phyloP scores from a whole-genome alignment of 1,284 basidiomycete genomes.

The Apiotrichum veenhuisii region DNA sequence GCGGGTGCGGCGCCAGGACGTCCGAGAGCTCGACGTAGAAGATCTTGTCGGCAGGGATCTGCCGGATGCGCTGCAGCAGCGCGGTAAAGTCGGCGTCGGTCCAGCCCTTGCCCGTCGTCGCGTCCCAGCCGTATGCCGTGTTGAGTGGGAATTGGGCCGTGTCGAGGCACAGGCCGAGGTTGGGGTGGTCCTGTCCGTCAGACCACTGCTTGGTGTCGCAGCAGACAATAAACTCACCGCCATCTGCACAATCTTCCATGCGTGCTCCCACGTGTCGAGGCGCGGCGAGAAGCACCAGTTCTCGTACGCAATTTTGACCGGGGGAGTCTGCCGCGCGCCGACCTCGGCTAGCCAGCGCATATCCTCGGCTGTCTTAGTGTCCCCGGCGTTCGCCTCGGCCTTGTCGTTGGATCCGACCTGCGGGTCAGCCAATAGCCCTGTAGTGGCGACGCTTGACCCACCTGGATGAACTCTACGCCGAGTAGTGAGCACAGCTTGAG shows the following conservation, averaged over 20 bases:
- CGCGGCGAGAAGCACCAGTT: conserved; percentile 22
- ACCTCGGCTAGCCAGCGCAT: conserved; percentile 22
- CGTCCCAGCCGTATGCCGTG: conserved; percentile 16
- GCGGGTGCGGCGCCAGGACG: neutral
- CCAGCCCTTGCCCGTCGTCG: conserved; percentile 6
- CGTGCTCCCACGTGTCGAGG: conserved; percentile 16
- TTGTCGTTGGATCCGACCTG: conserved; percentile 23
- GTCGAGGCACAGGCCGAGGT: conserved; percentile 22
- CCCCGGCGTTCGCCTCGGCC: conserved; percentile 9
- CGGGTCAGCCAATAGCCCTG: too few species aligned
- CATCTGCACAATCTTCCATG: conserved; percentile 21
- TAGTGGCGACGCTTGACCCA: too few species aligned
- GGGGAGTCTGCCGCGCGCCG: conserved; percentile 6
- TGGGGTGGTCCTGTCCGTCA: conserved; percentile 16
- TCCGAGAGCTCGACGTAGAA: conserved; percentile 17
- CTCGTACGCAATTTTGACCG: conserved; percentile 27
- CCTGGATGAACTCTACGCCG: conserved; percentile 10
- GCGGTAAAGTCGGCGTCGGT: conserved; percentile 2
- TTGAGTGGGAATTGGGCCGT: conserved; percentile 17
- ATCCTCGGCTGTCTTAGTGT: conserved; percentile 16
- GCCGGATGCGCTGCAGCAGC: conserved; percentile 1
- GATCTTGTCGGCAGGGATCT: conserved; percentile 15
- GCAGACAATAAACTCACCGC: too few species aligned
- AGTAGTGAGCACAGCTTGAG: conserved; percentile 11
- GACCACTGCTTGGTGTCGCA: too few species aligned